Base-by-base conservation (phyloP, 768 basidiomycete species). In the Albatrellus ellisii region DNA sequence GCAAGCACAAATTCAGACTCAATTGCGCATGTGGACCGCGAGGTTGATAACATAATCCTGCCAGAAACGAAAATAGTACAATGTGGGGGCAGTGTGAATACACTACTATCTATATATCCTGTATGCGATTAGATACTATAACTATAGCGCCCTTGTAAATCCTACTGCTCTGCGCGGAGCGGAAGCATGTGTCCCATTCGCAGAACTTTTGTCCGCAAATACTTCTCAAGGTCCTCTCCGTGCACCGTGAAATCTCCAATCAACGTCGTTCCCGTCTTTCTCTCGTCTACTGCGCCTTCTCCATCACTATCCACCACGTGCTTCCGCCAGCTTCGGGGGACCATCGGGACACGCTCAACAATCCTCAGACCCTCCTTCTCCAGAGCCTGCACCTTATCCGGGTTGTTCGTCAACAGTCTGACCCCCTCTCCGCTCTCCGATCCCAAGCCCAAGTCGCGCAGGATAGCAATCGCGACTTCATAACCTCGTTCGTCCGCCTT, bases 161-260 rank as follows among this genome's bases (percentile, higher is more conserved):
- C n/a, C n/a, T n/a, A n/a, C 12, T 43, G 41, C n/a, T 56, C 52
- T 7, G 50, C 39, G 17, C 56, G 39, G 41, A 82, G 55, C 25
- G 80, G 76, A 21, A 95, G 64, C 66, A 94, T 79, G 58, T 99
- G 95, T 10, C 95, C 95, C 95, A 99, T 99, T 46, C 83, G 72
- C 56, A 89, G 63, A n/a, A 98, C 79, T 60, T 99, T 99, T 28
- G 95, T 98, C 58, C 85, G 74, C 53, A 99, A 61, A 59, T 99
- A 99, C 62, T 83, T 89, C 54, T 98, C 90, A 53, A 99, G 60
- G 55, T 99, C 95, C 43, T 76, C 75, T 1, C 90, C 87, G 42
- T 78, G 64, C 7, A 81, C 82, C 22, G 72, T 71, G 12, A 79
- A 75, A 8, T 77, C 82, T 4, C 89, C 89, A 31, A 91, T 79